Percentiles rank a stretch among this genome's conserved stretches.
Conservation (phyloP, 495 filamentous ascomycete species). For the Parmelia sp. region DNA sequence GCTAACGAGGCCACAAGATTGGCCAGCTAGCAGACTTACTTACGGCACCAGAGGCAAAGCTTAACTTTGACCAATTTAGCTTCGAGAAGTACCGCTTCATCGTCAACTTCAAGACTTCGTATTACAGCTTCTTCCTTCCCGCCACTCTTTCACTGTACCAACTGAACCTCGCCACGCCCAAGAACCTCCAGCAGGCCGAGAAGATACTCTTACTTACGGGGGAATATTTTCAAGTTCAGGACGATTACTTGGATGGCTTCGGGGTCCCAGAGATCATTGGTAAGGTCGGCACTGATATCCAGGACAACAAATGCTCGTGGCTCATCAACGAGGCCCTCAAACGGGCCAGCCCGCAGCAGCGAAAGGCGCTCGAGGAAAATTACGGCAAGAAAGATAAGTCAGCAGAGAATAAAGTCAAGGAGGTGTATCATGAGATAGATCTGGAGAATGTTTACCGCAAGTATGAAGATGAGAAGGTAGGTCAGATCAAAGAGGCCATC, state of each 20-base stretch:
- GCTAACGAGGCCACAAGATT: conserved; percentile 54
- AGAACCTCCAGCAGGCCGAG: conserved; percentile 78
- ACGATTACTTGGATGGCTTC: conserved; percentile 97
- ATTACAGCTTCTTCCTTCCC: conserved; percentile 97
- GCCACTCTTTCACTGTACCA: conserved; percentile 85
- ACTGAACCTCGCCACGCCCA: conserved; percentile 68
- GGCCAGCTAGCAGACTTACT: conserved; percentile 91
- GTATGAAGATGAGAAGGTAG: conserved; percentile 81
- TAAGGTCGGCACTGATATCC: conserved; percentile 97
- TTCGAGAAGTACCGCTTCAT: conserved; percentile 96
- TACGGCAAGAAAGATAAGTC: conserved; percentile 73
- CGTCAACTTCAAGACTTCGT: conserved; percentile 98
- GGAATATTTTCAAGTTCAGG: conserved; percentile 98
- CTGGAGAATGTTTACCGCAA: conserved; percentile 73
- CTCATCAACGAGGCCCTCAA: conserved; percentile 86
- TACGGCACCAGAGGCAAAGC: conserved; percentile 86
- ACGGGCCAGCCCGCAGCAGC: conserved; percentile 71
- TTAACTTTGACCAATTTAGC: conserved; percentile 85
- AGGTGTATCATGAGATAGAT: conserved; percentile 73
- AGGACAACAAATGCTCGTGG: conserved; percentile 99
- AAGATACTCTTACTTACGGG: conserved; percentile 94
- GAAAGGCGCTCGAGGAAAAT: conserved; percentile 49
- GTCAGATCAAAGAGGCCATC: conserved; percentile 68
- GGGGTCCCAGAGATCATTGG: conserved; percentile 85
- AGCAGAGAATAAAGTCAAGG: conserved; percentile 79